phyloP scores from a whole-genome alignment of 1,284 basidiomycete genomes.

The Meripilus lineatus region DNA sequence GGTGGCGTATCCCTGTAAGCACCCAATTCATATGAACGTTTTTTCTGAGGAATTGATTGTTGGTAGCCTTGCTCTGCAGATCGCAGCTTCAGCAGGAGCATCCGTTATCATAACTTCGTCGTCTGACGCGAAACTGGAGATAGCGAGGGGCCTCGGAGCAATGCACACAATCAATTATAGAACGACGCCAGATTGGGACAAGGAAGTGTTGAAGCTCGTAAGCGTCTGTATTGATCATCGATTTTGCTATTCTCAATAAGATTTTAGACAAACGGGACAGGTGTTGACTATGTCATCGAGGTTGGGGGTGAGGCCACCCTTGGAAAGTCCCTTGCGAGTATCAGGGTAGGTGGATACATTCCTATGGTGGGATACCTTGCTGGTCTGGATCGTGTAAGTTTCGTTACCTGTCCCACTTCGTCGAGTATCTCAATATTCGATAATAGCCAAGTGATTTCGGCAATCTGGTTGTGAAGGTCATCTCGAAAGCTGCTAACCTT shows the following conservation, averaged over 20 bases:
- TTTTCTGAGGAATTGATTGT: background rate
- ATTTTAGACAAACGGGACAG: conserved; percentile 29
- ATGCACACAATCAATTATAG: conserved; percentile 33
- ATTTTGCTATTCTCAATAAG: too few species aligned
- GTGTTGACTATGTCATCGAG: conserved; percentile 39
- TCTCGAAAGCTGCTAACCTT: background rate
- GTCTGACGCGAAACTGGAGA: conserved; percentile 33
- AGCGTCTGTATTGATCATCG: too few species aligned
- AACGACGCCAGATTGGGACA: conserved; percentile 33
- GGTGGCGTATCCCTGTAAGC: conserved; percentile 31
- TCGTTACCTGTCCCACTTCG: background rate
- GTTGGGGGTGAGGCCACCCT: conserved; percentile 36
- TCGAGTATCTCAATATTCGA: background rate
- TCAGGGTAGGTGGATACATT: conserved; percentile 32
- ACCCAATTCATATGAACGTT: background rate
- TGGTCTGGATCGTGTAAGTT: background rate
- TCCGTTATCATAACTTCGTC: too few species aligned
- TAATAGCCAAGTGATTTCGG: too few species aligned
- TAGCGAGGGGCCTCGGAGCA: conserved; percentile 24
- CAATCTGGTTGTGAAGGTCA: background rate
- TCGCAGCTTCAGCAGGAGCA: conserved; percentile 33
- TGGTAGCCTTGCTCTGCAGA: conserved; percentile 26
- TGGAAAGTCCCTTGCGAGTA: conserved; percentile 27
- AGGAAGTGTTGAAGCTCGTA: too few species aligned
- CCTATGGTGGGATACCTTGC: conserved; percentile 35